Evolutionary conservation across 768 basidiomycete genomes (phyloP).

Genomic region (Peribolospora baueri): DNA sequence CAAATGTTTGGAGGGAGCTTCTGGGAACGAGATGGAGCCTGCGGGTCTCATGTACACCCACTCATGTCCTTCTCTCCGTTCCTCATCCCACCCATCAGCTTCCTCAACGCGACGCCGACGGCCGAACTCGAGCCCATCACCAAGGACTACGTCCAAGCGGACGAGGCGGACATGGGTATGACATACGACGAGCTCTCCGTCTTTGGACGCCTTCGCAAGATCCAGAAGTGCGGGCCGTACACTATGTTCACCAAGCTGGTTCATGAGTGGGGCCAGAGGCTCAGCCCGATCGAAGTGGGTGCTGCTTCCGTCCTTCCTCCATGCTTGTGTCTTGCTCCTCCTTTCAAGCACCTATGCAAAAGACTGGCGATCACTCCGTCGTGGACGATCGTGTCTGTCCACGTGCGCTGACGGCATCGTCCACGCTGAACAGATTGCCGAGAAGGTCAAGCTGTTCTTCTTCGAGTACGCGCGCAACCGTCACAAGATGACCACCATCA

Average conservation of each 20-base stretch:
- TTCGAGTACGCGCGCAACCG: slow-evolving; percentile 88
- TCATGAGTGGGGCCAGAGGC: slow-evolving; percentile 67
- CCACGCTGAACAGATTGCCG: slow-evolving; percentile 42
- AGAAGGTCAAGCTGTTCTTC: slow-evolving; percentile 92
- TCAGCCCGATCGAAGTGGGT: slow-evolving; percentile 58
- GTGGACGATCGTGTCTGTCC: neutral
- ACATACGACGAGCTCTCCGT: slow-evolving; percentile 65
- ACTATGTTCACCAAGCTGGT: slow-evolving; percentile 89
- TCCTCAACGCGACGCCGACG: slow-evolving; percentile 73
- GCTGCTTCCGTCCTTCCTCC: no score
- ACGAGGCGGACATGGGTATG: slow-evolving; percentile 30
- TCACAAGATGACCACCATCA: slow-evolving; percentile 96
- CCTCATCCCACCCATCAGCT: slow-evolving; percentile 27
- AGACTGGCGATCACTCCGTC: neutral
- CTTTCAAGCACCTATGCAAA: neutral
- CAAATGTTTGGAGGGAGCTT: no score
- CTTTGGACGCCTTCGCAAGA: slow-evolving; percentile 76
- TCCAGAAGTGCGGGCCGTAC: slow-evolving; percentile 93
- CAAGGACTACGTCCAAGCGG: slow-evolving; percentile 77
- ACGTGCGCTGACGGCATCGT: no score
- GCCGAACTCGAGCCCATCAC: slow-evolving; percentile 93
- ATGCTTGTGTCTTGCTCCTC: neutral
- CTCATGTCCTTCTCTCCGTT: neutral
- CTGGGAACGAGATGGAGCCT: neutral
- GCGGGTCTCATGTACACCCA: slow-evolving; percentile 1